Conservation (phyloP, 2,329 filamentous ascomycete species). For the Talaromyces verruculosus region DNA sequence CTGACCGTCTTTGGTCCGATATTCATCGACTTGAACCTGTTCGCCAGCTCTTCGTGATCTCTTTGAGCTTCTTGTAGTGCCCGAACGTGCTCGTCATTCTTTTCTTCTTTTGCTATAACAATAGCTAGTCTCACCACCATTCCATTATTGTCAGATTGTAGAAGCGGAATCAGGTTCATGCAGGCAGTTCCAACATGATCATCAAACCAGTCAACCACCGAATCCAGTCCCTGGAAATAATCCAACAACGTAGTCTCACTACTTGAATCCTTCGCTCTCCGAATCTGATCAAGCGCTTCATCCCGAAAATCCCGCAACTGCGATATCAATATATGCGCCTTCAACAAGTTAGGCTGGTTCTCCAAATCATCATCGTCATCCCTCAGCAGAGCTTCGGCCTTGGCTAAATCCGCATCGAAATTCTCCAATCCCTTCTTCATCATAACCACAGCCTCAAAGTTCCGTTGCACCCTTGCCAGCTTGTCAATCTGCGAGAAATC, state of each 20-base stretch:
- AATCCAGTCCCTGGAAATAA: slow-evolving; percentile 83
- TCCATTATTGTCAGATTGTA: slow-evolving; percentile 82
- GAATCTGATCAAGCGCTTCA: slow-evolving; percentile 95
- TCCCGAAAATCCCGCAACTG: slow-evolving; percentile 90
- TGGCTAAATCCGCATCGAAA: slow-evolving; percentile 74
- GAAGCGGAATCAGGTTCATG: slow-evolving; percentile 82
- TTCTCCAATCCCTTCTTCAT: slow-evolving; percentile 90
- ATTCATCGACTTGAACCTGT: slow-evolving; percentile 91
- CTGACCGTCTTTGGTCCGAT: slow-evolving; percentile 87
- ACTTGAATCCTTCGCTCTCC: slow-evolving; percentile 68
- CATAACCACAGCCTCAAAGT: slow-evolving; percentile 89
- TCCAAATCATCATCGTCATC: slow-evolving; percentile 84
- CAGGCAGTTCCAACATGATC: slow-evolving; percentile 88
- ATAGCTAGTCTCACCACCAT: slow-evolving; percentile 89
- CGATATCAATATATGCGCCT: slow-evolving; percentile 88
- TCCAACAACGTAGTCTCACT: slow-evolving; percentile 82
- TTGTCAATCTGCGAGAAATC: slow-evolving; percentile 86
- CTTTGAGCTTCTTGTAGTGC: slow-evolving; percentile 92
- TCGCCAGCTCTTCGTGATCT: slow-evolving; percentile 92
- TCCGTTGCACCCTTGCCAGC: slow-evolving; percentile 65
- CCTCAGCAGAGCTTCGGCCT: slow-evolving; percentile 73
- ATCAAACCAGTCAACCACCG: slow-evolving; percentile 90
- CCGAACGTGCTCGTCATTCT: slow-evolving; percentile 86
- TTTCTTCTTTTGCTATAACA: slow-evolving; percentile 93
- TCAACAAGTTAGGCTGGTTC: slow-evolving; percentile 87